Base-by-base conservation (phyloP, 2,329 filamentous ascomycete genomes). In the Aspergillus novofumigatus region DNA sequence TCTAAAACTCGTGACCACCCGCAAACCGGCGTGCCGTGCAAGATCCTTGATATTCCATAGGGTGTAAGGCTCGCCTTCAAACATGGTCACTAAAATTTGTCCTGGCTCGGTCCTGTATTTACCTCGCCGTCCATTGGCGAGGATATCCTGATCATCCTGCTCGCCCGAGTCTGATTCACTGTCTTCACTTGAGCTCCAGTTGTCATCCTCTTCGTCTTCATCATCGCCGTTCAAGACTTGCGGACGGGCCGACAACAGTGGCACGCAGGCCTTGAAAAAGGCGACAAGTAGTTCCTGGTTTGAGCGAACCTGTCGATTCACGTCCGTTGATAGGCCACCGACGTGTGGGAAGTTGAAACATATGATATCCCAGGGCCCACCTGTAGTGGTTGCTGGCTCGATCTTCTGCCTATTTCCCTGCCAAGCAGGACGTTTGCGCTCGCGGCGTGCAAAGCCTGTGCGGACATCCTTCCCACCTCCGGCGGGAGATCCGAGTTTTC, bases 321-420 rank as follows among this genome's bases (percentile, higher is more conserved):
- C 89, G 77, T 97, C 92, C 65, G 89, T 97, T 62, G 86, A 89
- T 67, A 95, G 87, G 49, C 94, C 94, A 62, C 94, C 94, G 3
- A 95, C 89, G 77, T 99, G 94, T 38, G 94, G 94, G 75, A 99
- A 99, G 80, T 97, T 96, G 84, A 97, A 99, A 63, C 93, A 81
- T 60, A 97, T 87, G 56, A 86, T 83, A 72, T 96, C 87, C 81
- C 89, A 92, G 3, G 78, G 74, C 3, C 75, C 75, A 17, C 67
- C 67, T 3, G 55, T 41, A 7, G 52, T 56, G 20, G 42, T 20
- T 26, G 59, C 25, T 47, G 52, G 20, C 1, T 38, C 23, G 11
- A 28, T 25, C 14, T 53, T 51, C 23, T 53, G 55, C 41, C 56
- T 59, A n/a, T 53, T 53, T 45, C 58, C 48, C 44, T 64, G 25